Evolutionary conservation across 108 stramenopile species (phyloP), one percentile per base, ranked within the genome.

Genomic region (Epithemia pelagica): DNA sequence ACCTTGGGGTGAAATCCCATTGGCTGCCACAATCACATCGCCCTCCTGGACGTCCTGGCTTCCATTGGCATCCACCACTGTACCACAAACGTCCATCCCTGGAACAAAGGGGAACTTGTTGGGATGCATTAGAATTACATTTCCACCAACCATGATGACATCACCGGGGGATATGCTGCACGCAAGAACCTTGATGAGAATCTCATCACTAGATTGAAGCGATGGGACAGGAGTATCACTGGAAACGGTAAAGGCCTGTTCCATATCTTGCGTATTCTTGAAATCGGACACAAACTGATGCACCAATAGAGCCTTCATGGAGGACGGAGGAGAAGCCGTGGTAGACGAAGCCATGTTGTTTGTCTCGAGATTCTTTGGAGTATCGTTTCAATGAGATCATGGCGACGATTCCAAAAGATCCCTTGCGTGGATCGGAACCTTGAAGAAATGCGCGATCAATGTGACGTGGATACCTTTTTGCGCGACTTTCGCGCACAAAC

Each of bases 141-240:
- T 60, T 15, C 84, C 84, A 2, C 60, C 56, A 5, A 85, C 24
- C 27, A 85, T 70, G 46, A 74, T 54, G 0, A 75, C 60, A 59
- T 85, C 84, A 10, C 82, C 81, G 19, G 72, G 77, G 21, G 79
- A 73, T 23, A 85, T 30, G 0, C 79, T 74, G 30, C 84, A 85
- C 2, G 82, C 81, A 21, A 56, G 33, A 1, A 85, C 81, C 29
- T 52, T 54, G 52, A 67, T 58, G 8, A 67, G 23, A 20, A 65
- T 57, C 21, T 57, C 56, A 26, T 26, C 21, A 5, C 21, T 57
- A 10, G 10, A 18, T 7, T 23, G 56, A 21, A 57, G 25, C 26
- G 18, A 7, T 26, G 22, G 22, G n/a, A 26, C 56, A 23, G 26
- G 25, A 21, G 22, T 57, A 21, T 57, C 26, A 57, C 5, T 19